Evolutionary conservation across 2,329 filamentous ascomycete genomes (phyloP).

Genomic region (Bipolaris zeicola): DNA sequence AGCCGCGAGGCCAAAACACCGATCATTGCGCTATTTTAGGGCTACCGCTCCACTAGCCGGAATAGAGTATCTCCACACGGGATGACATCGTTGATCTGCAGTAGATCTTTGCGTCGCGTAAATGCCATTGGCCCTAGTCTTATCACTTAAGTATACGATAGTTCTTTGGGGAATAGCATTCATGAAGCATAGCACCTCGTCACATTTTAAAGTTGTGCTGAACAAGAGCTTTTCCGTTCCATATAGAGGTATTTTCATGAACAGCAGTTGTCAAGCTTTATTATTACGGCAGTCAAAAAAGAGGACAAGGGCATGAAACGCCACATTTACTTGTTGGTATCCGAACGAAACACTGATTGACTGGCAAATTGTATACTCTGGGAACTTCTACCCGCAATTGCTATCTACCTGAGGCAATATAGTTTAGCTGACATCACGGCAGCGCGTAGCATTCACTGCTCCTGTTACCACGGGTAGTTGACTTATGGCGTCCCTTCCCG

Average conservation of each 20-base stretch:
- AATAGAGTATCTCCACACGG: not conserved
- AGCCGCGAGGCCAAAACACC: constrained; percentile 17
- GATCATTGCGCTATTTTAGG: constrained; percentile 16
- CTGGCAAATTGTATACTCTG: not conserved
- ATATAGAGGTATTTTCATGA: too few relatives aligned
- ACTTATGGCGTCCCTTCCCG: not conserved
- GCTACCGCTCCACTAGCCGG: constrained; percentile 4
- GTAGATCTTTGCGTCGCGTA: not conserved
- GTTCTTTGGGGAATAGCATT: not conserved
- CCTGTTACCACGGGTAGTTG: not conserved
- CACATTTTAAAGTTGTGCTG: not conserved
- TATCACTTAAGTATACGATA: not conserved
- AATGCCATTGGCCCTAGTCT: not conserved
- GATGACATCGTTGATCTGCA: not conserved
- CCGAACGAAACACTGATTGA: not conserved
- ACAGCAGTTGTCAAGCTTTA: not conserved
- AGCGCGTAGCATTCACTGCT: not conserved
- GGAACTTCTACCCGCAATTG: not conserved
- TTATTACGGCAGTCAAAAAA: not conserved
- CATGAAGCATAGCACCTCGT: not conserved
- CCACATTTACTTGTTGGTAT: not conserved
- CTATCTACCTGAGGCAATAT: not conserved
- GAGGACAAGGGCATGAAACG: not conserved
- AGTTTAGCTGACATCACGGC: not conserved
- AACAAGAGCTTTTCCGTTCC: not conserved